Percentiles rank a stretch among this genome's conserved stretches.
Conservation (phyloP, 371 early-diverging fungal genomes). For the Blakeslea trispora region DNA sequence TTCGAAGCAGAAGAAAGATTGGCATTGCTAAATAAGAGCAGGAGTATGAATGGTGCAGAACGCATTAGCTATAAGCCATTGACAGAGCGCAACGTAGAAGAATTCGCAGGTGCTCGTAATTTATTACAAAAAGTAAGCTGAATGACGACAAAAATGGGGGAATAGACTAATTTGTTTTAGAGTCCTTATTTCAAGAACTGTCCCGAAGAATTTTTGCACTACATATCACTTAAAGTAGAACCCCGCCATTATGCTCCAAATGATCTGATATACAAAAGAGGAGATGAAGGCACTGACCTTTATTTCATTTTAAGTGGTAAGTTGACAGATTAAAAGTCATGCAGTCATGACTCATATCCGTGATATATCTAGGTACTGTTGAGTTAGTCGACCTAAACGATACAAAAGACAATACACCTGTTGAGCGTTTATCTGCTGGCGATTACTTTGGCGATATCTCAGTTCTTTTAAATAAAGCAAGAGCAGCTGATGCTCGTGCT, state of each 20-base stretch:
- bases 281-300: slow-evolving; percentile 76
- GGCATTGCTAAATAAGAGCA: slow-evolving; percentile 36
- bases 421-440: slow-evolving; percentile 48
- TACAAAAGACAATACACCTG: slow-evolving; percentile 11
- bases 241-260: slow-evolving; percentile 55
- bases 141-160: slow-evolving; percentile 2
- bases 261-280: slow-evolving; percentile 57
- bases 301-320: slow-evolving; percentile 82
- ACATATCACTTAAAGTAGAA: slow-evolving; percentile 51
- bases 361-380: slow-evolving; percentile 30
- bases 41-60: slow-evolving; percentile 3
- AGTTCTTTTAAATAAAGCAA: slow-evolving; percentile 73
- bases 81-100: slow-evolving; percentile 27
- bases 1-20: slow-evolving; percentile 64
- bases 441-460: slow-evolving; percentile 81
- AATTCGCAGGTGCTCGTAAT: slow-evolving; percentile 29
- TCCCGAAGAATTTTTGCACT: slow-evolving; percentile 55
- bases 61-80: slow-evolving; percentile 20
- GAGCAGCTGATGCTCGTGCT: slow-evolving; percentile 78
- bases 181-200: slow-evolving; percentile 55
- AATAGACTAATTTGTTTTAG: slow-evolving; percentile 19
- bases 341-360: background rate
- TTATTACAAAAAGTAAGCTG: slow-evolving; percentile 36
- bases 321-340: background rate
- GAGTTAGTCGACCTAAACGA: slow-evolving; percentile 28